Evolutionary conservation across 1,284 basidiomycete species (phyloP).

Genomic region (Melampsora americana): DNA sequence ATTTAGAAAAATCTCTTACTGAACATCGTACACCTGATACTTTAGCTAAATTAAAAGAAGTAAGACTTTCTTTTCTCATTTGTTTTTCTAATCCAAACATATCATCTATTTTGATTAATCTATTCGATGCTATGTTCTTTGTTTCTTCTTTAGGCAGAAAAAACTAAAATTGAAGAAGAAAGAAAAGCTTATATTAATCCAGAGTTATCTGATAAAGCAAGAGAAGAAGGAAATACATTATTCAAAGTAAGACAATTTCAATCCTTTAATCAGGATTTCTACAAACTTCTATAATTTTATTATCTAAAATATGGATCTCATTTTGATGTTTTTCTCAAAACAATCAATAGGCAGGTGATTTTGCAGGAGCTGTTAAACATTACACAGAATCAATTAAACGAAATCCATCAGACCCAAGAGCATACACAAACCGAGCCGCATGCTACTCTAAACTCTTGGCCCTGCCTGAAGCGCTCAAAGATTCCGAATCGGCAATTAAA

Average conservation of each 20-base stretch:
- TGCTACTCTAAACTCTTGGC: conserved; percentile 94
- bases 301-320: too few relatives aligned
- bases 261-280: too few relatives aligned
- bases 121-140: too few relatives aligned
- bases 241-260: conserved; percentile 87
- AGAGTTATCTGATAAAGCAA: conserved; percentile 73
- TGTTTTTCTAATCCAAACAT: not conserved
- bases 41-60: conserved; percentile 80
- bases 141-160: conserved; percentile 61
- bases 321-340: too few relatives aligned
- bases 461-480: conserved; percentile 92
- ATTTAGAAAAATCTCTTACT: conserved; percentile 75
- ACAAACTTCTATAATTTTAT: conserved; percentile 42
- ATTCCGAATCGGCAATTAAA: conserved; percentile 87
- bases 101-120: not conserved
- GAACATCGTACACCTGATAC: conserved; percentile 95
- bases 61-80: conserved; percentile 39
- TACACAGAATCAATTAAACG: conserved; percentile 98
- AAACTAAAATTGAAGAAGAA: conserved; percentile 71
- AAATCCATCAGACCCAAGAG: conserved; percentile 80
- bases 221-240: conserved; percentile 84
- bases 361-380: conserved; percentile 82
- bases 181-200: conserved; percentile 85
- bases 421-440: conserved; percentile 95
- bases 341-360: conserved; percentile 65